Evolutionary conservation across 2,329 filamentous ascomycete genomes (phyloP), one percentile per base, ranked within the genome.

Genomic region (Cercospora sp.): DNA sequence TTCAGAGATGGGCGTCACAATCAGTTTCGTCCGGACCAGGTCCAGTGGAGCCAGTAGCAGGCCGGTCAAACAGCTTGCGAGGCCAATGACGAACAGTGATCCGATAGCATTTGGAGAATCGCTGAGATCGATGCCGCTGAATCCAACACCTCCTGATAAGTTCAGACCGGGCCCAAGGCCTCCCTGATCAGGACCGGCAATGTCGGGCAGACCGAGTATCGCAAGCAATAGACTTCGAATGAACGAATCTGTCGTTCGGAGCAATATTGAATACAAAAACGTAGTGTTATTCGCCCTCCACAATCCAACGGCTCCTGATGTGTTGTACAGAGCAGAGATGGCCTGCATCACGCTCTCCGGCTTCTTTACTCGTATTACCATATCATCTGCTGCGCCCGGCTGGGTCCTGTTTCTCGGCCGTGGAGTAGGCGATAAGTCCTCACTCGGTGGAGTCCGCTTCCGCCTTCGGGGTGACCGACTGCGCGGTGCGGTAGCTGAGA

Each of bases 281-380:
- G 93, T 96, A 13, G 91, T 89, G 77, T 98, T 98, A 42, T 93
- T 92, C 8, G 90, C 87, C 79, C 97, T 97, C 94, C 94, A 99
- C 5, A 97, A 89, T 4, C 95, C 95, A 85, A 93, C 94, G 0
- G 90, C 90, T 39, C 93, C 92, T 77, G 96, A 94, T 73, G 91
- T 94, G 59, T 90, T 86, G 92, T 95, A 98, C 20, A 98, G 82
- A 77, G 96, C 91, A 6, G 90, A 89, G 68, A 99, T 87, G 2
- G 95, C 92, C 72, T 97, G 93, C 74, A 94, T 87, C 66, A 98
- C 84, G 0, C 94, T 94, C 77, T 94, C 91, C 10, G 91, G 84
- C 67, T 89, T 89, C 71, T 89, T 90, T 20, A 97, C 84, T 26
- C 85, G 83, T 23, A 97, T 85, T 66, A 89, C 89, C 77, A 94